A percentile compares a stretch with the other conserved stretches of the same genome.
Evolutionary conservation across 441 rosid genomes (phyloP).

Genomic region (Francoa sonchifolia): DNA sequence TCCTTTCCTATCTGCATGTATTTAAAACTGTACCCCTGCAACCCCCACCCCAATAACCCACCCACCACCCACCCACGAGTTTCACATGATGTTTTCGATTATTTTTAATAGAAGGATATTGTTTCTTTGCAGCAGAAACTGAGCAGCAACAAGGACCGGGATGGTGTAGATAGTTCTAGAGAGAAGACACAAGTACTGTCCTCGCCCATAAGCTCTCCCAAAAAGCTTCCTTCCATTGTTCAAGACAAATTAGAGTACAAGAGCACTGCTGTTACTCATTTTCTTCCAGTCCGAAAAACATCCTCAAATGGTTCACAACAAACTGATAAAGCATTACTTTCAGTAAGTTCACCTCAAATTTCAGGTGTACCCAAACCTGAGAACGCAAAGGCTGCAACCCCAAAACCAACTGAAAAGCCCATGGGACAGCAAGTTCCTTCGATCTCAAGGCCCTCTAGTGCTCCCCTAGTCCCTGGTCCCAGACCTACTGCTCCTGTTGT

Average conservation of each 20-base stretch:
- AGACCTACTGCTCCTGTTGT: conserved; percentile 41
- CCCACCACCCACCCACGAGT: too few species aligned
- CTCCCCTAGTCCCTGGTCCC: conserved; percentile 59
- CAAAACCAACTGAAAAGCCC: conserved; percentile 35
- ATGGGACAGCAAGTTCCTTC: conserved; percentile 29
- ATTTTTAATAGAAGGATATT: conserved; percentile 31
- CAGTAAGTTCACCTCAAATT: conserved; percentile 23
- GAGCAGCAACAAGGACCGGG: conserved; percentile 26
- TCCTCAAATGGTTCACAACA: conserved; percentile 28
- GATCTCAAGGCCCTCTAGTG: conserved; percentile 81
- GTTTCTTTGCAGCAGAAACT: conserved; percentile 23
- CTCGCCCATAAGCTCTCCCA: conserved; percentile 26
- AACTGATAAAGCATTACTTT: conserved; percentile 28
- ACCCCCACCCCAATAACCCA: too few species aligned
- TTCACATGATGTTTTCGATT: too few species aligned
- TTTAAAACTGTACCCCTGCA: too few species aligned
- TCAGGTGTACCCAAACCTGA: conserved; percentile 29
- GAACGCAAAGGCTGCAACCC: conserved; percentile 25
- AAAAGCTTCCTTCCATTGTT: conserved; percentile 19
- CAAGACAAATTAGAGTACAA: conserved; percentile 39
- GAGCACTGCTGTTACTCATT: conserved; percentile 23
- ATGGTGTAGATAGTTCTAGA: conserved; percentile 46
- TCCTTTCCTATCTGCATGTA: too few species aligned
- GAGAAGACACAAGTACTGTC: conserved; percentile 37
- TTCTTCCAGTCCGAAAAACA: conserved; percentile 26